Evolutionary conservation across 768 basidiomycete species (phyloP), one percentile per base, ranked within the genome.

Genomic region (Guyanaporus albipodus): DNA sequence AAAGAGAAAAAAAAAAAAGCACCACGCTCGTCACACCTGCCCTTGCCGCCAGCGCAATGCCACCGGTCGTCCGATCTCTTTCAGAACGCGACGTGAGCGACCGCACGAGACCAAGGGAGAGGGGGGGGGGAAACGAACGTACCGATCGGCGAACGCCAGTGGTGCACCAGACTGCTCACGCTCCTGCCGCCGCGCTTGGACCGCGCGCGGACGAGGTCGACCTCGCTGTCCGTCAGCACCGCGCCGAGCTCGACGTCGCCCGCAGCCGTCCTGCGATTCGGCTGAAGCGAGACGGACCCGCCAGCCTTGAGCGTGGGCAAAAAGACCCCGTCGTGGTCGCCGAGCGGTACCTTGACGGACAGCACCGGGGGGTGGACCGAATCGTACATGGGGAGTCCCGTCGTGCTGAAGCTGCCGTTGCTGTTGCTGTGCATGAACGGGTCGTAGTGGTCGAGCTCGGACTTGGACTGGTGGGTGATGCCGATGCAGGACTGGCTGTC

Each of bases 61-160:
- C 17, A 4, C 22, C 29, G 55, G 56, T 17, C 47, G 41, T 19
- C 41, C 56, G 23, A 57, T 49, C 14, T 57, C 56, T 58, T 26
- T 26, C 34, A 8, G 29, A 35, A 14, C 14, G 3, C 40, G 15
- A 14, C 4, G 6, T 52, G 34, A 54, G 38, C 27, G n/a, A 24
- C 9, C 34, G 28, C 23, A 15, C 5, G 12, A 21, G 22, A 18
- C 27, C 3, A 31, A 7, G 4, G 2, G 19, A 11, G 21, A 17
- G 15, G 17, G 33, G 8, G 15, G 2, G 2, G 9, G 22, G 27
- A 10, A 33, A 29, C 28, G 14, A 21, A 67, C 72, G 36, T 44
- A 87, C 85, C 80, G 42, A 87, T 82, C 1, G 85, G 85, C 19
- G 83, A 85, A 35, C 75, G 83, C 68, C 79, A 87, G 52, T 79